A percentile compares a stretch with the other conserved stretches of the same genome.
Evolutionary conservation across 2,329 filamentous ascomycete species (phyloP).

Genomic region (Metarhizium robertsii): DNA sequence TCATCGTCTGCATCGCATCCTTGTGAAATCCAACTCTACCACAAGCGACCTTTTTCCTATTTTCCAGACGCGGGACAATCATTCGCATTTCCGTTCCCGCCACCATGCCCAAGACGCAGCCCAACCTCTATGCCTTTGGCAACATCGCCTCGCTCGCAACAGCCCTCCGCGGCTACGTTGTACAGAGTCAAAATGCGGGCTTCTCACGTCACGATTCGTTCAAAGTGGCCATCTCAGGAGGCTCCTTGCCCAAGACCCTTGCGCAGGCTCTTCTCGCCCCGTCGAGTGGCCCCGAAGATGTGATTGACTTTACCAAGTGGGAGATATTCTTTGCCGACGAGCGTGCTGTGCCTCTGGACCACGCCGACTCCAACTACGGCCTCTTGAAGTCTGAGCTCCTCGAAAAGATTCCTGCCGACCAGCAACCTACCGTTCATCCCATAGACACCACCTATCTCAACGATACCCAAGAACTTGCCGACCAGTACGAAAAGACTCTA

Average conservation of each 20-base stretch:
- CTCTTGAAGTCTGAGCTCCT: slow-evolving; percentile 81
- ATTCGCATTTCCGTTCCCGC: not conserved
- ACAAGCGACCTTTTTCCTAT: not conserved
- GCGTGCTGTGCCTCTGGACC: slow-evolving; percentile 83
- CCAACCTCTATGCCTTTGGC: slow-evolving; percentile 74
- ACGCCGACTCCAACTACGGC: slow-evolving; percentile 89
- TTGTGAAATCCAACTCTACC: not conserved
- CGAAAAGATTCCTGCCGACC: slow-evolving; percentile 68
- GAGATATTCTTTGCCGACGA: slow-evolving; percentile 99
- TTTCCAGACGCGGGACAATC: not conserved
- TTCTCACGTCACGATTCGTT: slow-evolving; percentile 74
- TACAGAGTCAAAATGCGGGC: slow-evolving; percentile 72
- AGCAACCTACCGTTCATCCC: slow-evolving; percentile 64
- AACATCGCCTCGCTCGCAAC: slow-evolving; percentile 60
- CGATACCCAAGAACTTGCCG: slow-evolving; percentile 85
- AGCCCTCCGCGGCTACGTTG: slow-evolving; percentile 71
- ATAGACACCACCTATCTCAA: slow-evolving; percentile 59
- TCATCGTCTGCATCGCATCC: not conserved
- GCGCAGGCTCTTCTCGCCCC: slow-evolving; percentile 68
- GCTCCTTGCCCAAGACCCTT: slow-evolving; percentile 81
- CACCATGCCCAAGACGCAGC: slow-evolving; percentile 41
- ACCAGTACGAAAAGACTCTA: slow-evolving; percentile 83
- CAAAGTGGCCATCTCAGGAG: slow-evolving; percentile 88
- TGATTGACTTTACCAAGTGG: slow-evolving; percentile 75
- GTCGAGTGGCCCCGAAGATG: slow-evolving; percentile 44